Base-by-base conservation (phyloP, 352 stramenopile genomes). In the Thalassiosira tumida region DNA sequence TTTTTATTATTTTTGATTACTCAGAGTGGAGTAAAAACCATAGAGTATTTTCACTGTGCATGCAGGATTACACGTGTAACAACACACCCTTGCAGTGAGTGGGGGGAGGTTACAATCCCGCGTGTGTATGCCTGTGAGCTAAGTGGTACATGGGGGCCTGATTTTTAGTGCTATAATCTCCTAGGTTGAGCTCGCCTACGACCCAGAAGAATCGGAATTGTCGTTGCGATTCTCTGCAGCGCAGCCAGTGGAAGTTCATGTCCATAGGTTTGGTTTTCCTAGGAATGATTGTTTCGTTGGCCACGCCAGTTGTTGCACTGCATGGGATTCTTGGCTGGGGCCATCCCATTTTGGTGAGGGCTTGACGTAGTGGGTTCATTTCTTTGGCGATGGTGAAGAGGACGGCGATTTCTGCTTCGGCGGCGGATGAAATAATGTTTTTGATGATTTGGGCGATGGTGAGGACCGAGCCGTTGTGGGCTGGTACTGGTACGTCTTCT, bases 281-380 rank as follows among this genome's bases (percentile, higher is more conserved):
- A 26, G 54, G 17, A 10, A 65, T 26, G 6, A 31, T 7, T 14
- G 54, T 7, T 31, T 31, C 31, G 21, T 65, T 65, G 47, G 31
- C 54, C 54, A 65, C 54, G 6, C 54, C 54, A 6, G 10, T 26
- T 65, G 21, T 26, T 26, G 21, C 31, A n/a, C 14, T 31, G 21
- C 31, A 31, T 1, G 86, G 78, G 13, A 88, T 87, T 43, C 31
- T 3, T 1, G 62, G 3, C 72, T 87, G 67, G 26, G 31, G n/a
- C 50, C 81, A 87, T 17, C 81, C 81, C 81, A 95, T 94, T 77
- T 94, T 80, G 1, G 72, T 50, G 1, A 95, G 67, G 1, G 79
- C 35, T 6, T 76, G 74, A 15, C 84, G 87, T 1, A 94, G 41
- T 0, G 75, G 38, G 24, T 79, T 7, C 38, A 65, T 86, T 80